phyloP scores from a whole-genome alignment of 352 stramenopile genomes.

The Phytopythium chamaehyphon region DNA sequence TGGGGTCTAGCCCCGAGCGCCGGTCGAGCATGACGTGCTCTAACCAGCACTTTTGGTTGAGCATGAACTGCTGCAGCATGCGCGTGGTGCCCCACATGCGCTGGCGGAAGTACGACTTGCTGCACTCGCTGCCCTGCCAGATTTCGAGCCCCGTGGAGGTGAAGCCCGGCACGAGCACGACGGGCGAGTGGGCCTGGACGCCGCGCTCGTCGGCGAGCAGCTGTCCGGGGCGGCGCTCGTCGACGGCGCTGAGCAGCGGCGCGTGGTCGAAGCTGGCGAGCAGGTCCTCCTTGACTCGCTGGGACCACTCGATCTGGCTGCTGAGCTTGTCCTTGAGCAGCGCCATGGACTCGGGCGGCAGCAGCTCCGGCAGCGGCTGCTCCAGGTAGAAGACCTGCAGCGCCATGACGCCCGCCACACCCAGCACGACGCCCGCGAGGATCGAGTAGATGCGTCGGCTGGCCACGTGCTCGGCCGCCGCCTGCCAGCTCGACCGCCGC shows the following conservation, averaged over 20 bases:
- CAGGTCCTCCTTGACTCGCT: slow-evolving; percentile 63
- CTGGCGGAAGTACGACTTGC: slow-evolving; percentile 87
- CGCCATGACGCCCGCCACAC: slow-evolving; percentile 42
- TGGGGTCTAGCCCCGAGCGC: slow-evolving; percentile 86
- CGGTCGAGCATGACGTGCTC: slow-evolving; percentile 92
- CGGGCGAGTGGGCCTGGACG: slow-evolving; percentile 54
- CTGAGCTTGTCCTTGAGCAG: slow-evolving; percentile 57
- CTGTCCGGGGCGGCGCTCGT: slow-evolving; percentile 44
- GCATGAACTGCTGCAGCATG: slow-evolving; percentile 88
- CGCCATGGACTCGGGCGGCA: slow-evolving; percentile 46
- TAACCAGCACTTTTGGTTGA: slow-evolving; percentile 91
- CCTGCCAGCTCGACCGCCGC: slow-evolving; percentile 44
- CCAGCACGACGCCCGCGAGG: slow-evolving; percentile 48
- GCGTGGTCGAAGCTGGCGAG: slow-evolving; percentile 55
- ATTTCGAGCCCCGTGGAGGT: slow-evolving; percentile 93
- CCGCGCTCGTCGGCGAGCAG: slow-evolving; percentile 42
- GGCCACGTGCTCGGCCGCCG: slow-evolving; percentile 48
- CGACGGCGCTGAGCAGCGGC: slow-evolving; percentile 23
- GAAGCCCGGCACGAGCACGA: slow-evolving; percentile 93
- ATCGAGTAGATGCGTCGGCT: slow-evolving; percentile 72
- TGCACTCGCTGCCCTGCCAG: slow-evolving; percentile 90
- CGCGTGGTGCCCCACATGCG: slow-evolving; percentile 90
- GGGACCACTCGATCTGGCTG: slow-evolving; percentile 58
- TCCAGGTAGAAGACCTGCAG: slow-evolving; percentile 49
- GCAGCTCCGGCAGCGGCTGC: slow-evolving; percentile 33